These are phyloP conservation scores for Aphanomyces euteiches DNA, from an alignment of 352 stramenopile species.

Conservation along the genomic window DNA sequence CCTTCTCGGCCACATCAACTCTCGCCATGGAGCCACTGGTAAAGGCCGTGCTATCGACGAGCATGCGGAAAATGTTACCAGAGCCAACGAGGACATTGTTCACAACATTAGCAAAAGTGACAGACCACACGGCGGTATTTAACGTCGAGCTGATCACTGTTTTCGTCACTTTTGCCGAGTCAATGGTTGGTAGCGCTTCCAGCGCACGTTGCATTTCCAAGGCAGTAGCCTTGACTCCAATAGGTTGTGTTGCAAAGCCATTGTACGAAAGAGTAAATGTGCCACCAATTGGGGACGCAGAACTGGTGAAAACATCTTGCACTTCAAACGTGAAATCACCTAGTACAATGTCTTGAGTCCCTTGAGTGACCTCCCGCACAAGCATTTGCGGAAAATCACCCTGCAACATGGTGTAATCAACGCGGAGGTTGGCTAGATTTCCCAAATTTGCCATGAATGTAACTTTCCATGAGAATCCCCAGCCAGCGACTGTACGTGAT, in stretches of 20 bases:
- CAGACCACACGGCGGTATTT: constrained; percentile 83
- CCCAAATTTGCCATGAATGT: constrained; percentile 86
- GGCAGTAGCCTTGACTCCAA: constrained; percentile 70
- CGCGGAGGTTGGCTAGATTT: constrained; percentile 82
- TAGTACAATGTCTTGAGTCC: constrained; percentile 84
- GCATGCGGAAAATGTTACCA: constrained; percentile 84
- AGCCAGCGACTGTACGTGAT: constrained; percentile 47
- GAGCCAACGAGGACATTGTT: constrained; percentile 90
- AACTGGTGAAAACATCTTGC: constrained; percentile 83
- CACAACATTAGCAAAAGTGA: constrained; percentile 91
- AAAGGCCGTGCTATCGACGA: constrained; percentile 43
- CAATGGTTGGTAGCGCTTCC: constrained; percentile 73
- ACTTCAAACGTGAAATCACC: constrained; percentile 93
- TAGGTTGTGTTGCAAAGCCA: constrained; percentile 66
- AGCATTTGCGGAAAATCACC: constrained; percentile 84
- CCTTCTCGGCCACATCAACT: constrained; percentile 70
- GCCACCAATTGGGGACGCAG: constrained; percentile 52
- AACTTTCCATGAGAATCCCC: constrained; percentile 90
- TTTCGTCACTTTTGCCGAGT: constrained; percentile 77
- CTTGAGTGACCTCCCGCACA: constrained; percentile 74
- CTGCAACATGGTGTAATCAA: constrained; percentile 74
- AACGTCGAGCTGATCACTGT: constrained; percentile 38
- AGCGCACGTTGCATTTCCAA: constrained; percentile 82
- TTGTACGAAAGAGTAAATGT: constrained; percentile 90
- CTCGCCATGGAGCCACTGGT: constrained; percentile 61